Evolutionary conservation across 352 stramenopile genomes (phyloP).

Genomic region (Pythium chondricola): DNA sequence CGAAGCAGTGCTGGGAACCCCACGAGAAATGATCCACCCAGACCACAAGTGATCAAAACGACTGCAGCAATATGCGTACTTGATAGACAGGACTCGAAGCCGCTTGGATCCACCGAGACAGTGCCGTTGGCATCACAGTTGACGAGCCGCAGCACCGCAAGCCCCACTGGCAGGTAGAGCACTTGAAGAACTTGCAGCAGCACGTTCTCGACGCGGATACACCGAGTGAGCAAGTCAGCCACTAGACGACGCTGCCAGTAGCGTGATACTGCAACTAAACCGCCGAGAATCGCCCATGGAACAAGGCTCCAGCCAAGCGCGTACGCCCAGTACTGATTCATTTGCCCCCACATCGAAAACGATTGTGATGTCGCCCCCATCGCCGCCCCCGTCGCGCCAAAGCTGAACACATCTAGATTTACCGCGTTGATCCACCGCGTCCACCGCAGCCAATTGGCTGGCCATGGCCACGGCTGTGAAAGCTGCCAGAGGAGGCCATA

Average conservation of each 20-base stretch:
- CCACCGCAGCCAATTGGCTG: constrained; percentile 36
- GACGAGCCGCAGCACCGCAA: constrained; percentile 49
- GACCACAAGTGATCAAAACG: constrained; percentile 20
- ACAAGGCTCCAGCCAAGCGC: constrained; percentile 31
- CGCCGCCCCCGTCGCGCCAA: constrained; percentile 37
- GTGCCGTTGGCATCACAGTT: constrained; percentile 38
- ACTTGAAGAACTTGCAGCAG: constrained; percentile 40
- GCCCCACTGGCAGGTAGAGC: constrained; percentile 51
- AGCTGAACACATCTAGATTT: constrained; percentile 50
- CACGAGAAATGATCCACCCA: constrained; percentile 43
- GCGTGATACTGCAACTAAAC: constrained; percentile 7
- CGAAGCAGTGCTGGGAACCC: constrained; percentile 35
- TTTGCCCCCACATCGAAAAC: constrained; percentile 57
- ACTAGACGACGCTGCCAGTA: constrained; percentile 13
- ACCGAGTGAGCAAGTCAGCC: constrained; percentile 25
- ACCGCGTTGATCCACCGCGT: constrained; percentile 51
- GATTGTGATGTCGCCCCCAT: constrained; percentile 48
- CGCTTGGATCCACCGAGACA: constrained; percentile 41
- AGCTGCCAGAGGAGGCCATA: constrained; percentile 73
- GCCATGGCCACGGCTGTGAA: constrained; percentile 74
- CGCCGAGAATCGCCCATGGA: constrained; percentile 13
- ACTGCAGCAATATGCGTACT: constrained; percentile 25
- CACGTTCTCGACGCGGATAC: constrained; percentile 32
- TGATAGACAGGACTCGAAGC: constrained; percentile 24
- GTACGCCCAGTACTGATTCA: constrained; percentile 58